Conservation (phyloP, 75 land plant species). For the Pinus tabuliformis region DNA sequence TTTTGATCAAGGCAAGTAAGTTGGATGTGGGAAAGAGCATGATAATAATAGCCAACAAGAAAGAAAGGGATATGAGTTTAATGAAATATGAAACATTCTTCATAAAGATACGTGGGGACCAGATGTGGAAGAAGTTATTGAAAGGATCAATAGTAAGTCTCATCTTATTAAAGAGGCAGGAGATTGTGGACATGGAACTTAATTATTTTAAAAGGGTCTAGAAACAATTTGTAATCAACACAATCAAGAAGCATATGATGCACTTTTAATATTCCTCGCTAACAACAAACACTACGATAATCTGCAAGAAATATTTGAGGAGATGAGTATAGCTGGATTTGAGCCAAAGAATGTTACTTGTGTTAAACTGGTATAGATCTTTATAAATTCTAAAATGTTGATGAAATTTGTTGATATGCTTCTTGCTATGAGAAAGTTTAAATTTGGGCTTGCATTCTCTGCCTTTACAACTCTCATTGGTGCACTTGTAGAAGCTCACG, state of each 20-base stretch:
- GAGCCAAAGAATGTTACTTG: conserved; percentile 27
- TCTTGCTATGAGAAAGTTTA: conserved; percentile 59
- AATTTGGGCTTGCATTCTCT: conserved; percentile 73
- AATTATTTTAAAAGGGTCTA: conserved; percentile 67
- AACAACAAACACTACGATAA: conserved; percentile 26
- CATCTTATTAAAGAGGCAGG: conserved; percentile 50
- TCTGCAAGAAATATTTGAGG: conserved; percentile 47
- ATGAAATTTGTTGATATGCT: conserved; percentile 62
- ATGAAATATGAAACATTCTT: conserved; percentile 46
- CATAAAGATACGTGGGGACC: conserved; percentile 48
- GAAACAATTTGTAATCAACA: conserved; percentile 31
- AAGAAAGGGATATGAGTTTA: conserved; percentile 17
- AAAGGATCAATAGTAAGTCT: conserved; percentile 15
- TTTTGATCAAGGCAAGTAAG: background rate
- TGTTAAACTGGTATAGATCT: conserved; percentile 35
- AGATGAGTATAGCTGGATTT: conserved; percentile 68
- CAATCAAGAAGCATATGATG: conserved; percentile 57
- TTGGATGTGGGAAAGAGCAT: conserved; percentile 1
- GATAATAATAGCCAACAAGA: conserved; percentile 12
- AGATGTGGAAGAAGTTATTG: conserved; percentile 38
- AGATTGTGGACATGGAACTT: conserved; percentile 44
- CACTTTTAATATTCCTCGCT: conserved; percentile 52
- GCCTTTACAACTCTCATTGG: conserved; percentile 77
- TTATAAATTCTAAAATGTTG: conserved; percentile 30
- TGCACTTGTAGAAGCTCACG: conserved; percentile 50